These are phyloP conservation scores for Sugiyamaella smithiae DNA, from an alignment of 805 yeast genomes.

Conservation along the genomic window DNA sequence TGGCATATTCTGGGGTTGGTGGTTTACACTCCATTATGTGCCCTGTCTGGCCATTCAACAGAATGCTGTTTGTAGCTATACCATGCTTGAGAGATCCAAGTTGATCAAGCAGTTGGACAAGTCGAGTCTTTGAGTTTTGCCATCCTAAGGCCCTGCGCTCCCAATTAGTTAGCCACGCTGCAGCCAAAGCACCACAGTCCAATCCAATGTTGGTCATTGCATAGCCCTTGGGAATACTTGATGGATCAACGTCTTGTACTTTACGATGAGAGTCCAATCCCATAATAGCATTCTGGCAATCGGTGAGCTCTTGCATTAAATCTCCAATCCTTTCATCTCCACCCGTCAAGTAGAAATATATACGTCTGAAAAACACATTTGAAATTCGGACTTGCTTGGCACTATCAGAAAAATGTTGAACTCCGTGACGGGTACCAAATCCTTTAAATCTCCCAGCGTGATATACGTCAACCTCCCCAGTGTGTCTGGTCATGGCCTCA, in stretches of 20 bases:
- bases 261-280: conserved; percentile 11
- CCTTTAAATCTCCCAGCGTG: conserved; percentile 10
- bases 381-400: conserved; percentile 12
- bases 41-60: conserved; percentile 9
- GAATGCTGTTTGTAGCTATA: conserved; percentile 7
- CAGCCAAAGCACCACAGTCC: conserved; percentile 9
- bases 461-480: conserved; percentile 11
- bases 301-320: conserved; percentile 10
- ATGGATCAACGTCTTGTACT: conserved; percentile 5
- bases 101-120: not conserved
- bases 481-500: conserved; percentile 12
- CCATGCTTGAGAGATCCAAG: conserved; percentile 7
- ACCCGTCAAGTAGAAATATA: conserved; percentile 8
- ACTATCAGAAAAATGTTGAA: conserved; percentile 13
- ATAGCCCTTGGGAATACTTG: conserved; percentile 9
- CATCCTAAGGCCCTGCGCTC: conserved; percentile 8
- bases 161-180: conserved; percentile 11
- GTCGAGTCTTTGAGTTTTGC: not conserved
- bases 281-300: conserved; percentile 4
- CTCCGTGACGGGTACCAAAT: conserved; percentile 13
- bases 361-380: conserved; percentile 7
- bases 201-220: conserved; percentile 9
- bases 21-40: conserved; percentile 6
- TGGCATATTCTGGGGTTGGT: conserved; percentile 10
- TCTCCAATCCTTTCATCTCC: conserved; percentile 11